Conservation (phyloP, 306 rosid species). For the Dalbergia oliveri region DNA sequence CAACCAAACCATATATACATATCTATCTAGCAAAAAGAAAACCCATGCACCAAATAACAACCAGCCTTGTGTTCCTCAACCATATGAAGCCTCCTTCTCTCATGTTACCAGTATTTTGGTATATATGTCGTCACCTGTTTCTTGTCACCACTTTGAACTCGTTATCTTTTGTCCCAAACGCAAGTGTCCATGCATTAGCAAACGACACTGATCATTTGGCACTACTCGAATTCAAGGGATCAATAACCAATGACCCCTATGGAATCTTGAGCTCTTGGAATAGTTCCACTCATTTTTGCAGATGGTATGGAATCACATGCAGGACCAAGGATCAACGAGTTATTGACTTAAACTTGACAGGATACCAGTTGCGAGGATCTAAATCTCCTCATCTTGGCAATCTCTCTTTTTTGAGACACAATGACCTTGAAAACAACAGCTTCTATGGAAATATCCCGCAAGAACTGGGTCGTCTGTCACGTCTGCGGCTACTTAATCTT, state of each 20-base stretch:
- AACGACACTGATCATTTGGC: conserved; percentile 42
- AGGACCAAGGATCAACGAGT: conserved; percentile 45
- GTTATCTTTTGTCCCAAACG: not conserved
- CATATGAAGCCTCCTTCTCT: conserved; percentile 30
- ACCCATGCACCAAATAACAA: not conserved
- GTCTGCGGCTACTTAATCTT: too few relatives aligned
- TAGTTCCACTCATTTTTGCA: conserved; percentile 48
- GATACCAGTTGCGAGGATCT: conserved; percentile 40
- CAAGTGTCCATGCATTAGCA: not conserved
- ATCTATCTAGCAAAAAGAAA: not conserved
- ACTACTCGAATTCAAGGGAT: conserved; percentile 49
- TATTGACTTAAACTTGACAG: conserved; percentile 10
- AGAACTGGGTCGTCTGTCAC: not conserved
- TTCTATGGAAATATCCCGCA: conserved; percentile 48
- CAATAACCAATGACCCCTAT: conserved; percentile 40
- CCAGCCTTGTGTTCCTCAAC: not conserved
- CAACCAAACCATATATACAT: too few relatives aligned
- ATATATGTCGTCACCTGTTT: not conserved
- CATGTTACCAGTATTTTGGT: not conserved
- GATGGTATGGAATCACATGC: conserved; percentile 63
- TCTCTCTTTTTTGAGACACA: conserved; percentile 32
- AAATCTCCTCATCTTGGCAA: conserved; percentile 58
- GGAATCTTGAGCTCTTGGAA: conserved; percentile 51
- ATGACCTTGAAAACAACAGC: conserved; percentile 31
- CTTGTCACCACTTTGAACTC: not conserved